Conservation (phyloP, 2,329 filamentous ascomycete species). For the Colletotrichum euphorbiae region DNA sequence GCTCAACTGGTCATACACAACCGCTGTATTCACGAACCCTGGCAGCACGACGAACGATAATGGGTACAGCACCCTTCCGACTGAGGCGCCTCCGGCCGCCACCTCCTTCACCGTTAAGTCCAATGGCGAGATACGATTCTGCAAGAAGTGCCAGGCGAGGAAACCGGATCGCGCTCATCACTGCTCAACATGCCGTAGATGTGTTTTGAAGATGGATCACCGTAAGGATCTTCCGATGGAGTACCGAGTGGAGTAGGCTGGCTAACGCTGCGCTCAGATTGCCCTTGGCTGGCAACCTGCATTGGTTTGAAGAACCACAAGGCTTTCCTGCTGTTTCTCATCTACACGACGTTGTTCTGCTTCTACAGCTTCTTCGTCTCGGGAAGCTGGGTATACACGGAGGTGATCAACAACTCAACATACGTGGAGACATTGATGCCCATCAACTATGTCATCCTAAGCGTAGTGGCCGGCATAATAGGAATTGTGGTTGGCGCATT, state of each 20-base stretch:
- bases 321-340: conserved; percentile 89
- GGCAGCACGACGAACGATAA: conserved; percentile 74
- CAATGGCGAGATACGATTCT: conserved; percentile 87
- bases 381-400: conserved; percentile 84
- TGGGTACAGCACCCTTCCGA: conserved; percentile 85
- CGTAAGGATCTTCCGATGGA: conserved; percentile 48
- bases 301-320: conserved; percentile 97
- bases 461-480: conserved; percentile 90
- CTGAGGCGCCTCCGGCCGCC: conserved; percentile 69
- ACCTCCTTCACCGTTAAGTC: conserved; percentile 93
- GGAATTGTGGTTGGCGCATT: conserved; percentile 90
- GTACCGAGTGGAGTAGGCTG: too few species aligned
- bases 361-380: conserved; percentile 83
- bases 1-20: conserved; percentile 90
- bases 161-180: conserved; percentile 98
- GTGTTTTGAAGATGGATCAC: conserved; percentile 99
- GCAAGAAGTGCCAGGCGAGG: conserved; percentile 95
- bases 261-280: conserved; percentile 60
- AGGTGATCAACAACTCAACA: conserved; percentile 77
- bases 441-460: conserved; percentile 90
- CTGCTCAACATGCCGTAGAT: conserved; percentile 93
- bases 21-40: conserved; percentile 92
- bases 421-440: conserved; percentile 84
- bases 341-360: conserved; percentile 90
- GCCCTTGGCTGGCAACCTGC: conserved; percentile 96